Percentiles rank a stretch among this genome's conserved stretches.
Evolutionary conservation across 192 early-diverging fungal species (phyloP).

Genomic region (Linnemannia schmuckeri): DNA sequence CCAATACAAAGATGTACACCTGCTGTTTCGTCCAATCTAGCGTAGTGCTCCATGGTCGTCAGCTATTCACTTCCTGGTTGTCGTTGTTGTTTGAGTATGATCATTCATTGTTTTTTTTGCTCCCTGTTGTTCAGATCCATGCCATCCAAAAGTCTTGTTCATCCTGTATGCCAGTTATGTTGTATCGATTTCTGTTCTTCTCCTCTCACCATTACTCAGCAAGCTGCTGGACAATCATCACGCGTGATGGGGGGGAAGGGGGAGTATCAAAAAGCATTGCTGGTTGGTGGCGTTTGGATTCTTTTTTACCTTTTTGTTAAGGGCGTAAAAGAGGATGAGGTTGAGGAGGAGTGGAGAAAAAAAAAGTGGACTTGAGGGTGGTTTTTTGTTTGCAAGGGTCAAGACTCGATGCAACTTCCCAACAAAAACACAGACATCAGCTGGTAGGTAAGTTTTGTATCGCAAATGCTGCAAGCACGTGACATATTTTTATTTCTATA

Average conservation of each 20-base stretch:
- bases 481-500: background rate
- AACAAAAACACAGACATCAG: background rate
- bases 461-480: background rate
- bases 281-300: background rate
- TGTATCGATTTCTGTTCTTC: too few species aligned
- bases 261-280: background rate
- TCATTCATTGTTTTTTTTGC: too few species aligned
- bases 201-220: too few species aligned
- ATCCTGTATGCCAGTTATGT: too few species aligned
- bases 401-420: background rate
- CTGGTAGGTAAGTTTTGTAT: background rate
- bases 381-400: background rate
- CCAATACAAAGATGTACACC: too few species aligned
- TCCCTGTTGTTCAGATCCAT: too few species aligned
- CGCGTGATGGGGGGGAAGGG: background rate
- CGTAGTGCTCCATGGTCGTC: too few species aligned
- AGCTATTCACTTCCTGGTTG: too few species aligned
- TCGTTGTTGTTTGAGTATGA: too few species aligned
- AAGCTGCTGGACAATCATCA: too few species aligned
- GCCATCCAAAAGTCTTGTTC: too few species aligned
- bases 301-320: conserved; percentile 3
- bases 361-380: background rate
- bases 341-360: background rate
- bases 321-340: background rate
- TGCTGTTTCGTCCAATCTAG: too few species aligned